A percentile compares a stretch with the other conserved stretches of the same genome.
phyloP scores from a whole-genome alignment of 164 flowering plant species.

The Liquidambar formosana region DNA sequence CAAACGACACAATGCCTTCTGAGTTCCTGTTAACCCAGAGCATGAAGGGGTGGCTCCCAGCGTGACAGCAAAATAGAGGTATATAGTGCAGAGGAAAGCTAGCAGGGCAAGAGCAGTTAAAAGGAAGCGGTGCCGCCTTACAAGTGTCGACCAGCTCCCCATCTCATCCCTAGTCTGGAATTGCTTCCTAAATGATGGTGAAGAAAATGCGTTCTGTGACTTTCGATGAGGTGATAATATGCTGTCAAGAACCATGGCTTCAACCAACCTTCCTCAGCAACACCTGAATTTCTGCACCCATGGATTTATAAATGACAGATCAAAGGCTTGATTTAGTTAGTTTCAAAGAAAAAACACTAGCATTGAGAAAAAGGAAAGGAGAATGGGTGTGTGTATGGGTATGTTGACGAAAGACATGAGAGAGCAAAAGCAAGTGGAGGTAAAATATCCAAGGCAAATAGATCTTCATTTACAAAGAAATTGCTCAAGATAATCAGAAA shows the following conservation, averaged over 20 bases:
- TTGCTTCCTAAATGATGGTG: constrained; percentile 46
- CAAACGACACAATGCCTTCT: constrained; percentile 51
- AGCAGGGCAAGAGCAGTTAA: constrained; percentile 60
- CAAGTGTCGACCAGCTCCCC: constrained; percentile 54
- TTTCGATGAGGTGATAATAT: constrained; percentile 53
- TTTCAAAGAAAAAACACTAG: no score
- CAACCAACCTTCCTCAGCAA: background rate
- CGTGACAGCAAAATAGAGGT: constrained; percentile 82
- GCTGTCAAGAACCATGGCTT: constrained; percentile 46
- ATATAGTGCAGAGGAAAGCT: constrained; percentile 62
- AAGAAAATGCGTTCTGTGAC: constrained; percentile 36
- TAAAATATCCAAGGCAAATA: no score
- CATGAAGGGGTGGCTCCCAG: constrained; percentile 54
- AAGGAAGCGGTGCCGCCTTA: constrained; percentile 71
- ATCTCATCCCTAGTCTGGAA: constrained; percentile 42
- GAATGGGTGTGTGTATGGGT: no score
- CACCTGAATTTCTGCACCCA: constrained; percentile 17
- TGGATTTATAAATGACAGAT: no score
- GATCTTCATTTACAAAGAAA: no score
- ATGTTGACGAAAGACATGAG: no score
- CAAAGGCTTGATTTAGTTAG: no score
- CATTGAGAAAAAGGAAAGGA: no score
- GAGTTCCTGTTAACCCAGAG: constrained; percentile 46
- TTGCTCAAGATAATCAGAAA: no score
- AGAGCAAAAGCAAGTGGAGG: no score